These are phyloP conservation scores for Colletotrichum acutatum DNA, from an alignment of 2,329 filamentous ascomycete genomes.

Conservation along the genomic window DNA sequence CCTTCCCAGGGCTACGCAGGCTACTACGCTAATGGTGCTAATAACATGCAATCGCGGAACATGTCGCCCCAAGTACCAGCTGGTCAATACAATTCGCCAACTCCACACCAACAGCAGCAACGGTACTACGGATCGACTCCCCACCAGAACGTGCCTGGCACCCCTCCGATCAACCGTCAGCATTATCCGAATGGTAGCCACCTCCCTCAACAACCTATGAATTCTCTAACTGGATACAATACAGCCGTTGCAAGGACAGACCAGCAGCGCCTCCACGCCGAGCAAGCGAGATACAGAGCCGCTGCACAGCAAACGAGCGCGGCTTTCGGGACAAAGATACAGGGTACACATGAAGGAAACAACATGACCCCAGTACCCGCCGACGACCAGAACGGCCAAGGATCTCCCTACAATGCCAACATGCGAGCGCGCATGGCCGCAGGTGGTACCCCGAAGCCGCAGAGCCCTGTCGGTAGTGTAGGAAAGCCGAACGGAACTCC, in stretches of 20 bases:
- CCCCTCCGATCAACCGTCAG: conserved; percentile 36
- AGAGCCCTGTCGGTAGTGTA: conserved; percentile 39
- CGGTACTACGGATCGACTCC: conserved; percentile 40
- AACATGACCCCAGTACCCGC: conserved; percentile 51
- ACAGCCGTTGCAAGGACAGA: conserved; percentile 25
- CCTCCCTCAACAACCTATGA: conserved; percentile 44
- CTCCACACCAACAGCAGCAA: conserved; percentile 32
- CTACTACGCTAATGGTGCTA: conserved; percentile 58
- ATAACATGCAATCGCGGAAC: conserved; percentile 51
- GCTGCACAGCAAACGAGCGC: conserved; percentile 56
- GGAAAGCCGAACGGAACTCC: conserved; percentile 47
- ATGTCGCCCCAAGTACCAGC: conserved; percentile 57
- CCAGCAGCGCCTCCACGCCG: conserved; percentile 50
- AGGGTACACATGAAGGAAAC: conserved; percentile 58
- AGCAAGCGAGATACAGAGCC: conserved; percentile 61
- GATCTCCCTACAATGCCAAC: conserved; percentile 46
- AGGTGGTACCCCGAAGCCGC: conserved; percentile 46
- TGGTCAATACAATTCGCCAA: conserved; percentile 50
- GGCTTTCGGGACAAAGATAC: conserved; percentile 53
- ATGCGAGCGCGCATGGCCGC: conserved; percentile 50
- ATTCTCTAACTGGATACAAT: conserved; percentile 27
- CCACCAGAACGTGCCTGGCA: conserved; percentile 41
- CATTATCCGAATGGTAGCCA: conserved; percentile 46
- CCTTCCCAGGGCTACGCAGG: conserved; percentile 49
- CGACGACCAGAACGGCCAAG: conserved; percentile 45